Evolutionary conservation across 139 green algal species (phyloP), one percentile per base, ranked within the genome.

Genomic region (Desmodesmus armatus): DNA sequence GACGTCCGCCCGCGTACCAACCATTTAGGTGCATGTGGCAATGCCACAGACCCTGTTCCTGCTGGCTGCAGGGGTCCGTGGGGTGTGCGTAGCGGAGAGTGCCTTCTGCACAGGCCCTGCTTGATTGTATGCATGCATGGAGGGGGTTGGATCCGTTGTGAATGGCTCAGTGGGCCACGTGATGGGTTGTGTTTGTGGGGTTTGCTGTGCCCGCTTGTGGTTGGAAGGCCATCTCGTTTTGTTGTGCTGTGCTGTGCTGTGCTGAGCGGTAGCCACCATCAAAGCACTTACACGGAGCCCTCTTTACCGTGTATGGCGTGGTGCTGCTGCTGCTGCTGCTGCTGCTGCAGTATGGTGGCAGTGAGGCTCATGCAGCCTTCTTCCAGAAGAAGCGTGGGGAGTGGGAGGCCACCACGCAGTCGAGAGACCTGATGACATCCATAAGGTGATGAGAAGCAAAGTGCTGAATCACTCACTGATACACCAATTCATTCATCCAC

Each of bases 361-460:
- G 87, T 41, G 93, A 98, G 44, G 97, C 97, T n/a, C 97, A 99
- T 90, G 91, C 90, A 53, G 90, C 90, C 33, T 96, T 98, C 69
- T 98, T 98, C 87, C 51, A 87, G 84, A 88, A 92, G 51, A 90
- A 95, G 86, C 91, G 94, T 53, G 96, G 96, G 13, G 90, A 94
- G 85, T 97, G 94, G 92, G 91, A 96, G 85, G 92, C 91, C 1
- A 74, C 83, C 17, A 91, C 87, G 21, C 87, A 94, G 82, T 88
- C 83, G 37, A 88, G 89, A 67, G 92, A 93, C 79, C 29, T 92
- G 1, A 74, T 91, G 39, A 92, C 87, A 0, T 86, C 66, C 25
- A 89, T 92, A 74, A 83, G 80, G 87, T 88, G 67, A 29, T 74
- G 3, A 58, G 27, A 17, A 62, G 1, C 51, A 62, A 1, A 62